Percentiles rank a stretch among this genome's conserved stretches.
Conservation (phyloP, 495 filamentous ascomycete genomes). For the Staphylotrichum tortipilum region DNA sequence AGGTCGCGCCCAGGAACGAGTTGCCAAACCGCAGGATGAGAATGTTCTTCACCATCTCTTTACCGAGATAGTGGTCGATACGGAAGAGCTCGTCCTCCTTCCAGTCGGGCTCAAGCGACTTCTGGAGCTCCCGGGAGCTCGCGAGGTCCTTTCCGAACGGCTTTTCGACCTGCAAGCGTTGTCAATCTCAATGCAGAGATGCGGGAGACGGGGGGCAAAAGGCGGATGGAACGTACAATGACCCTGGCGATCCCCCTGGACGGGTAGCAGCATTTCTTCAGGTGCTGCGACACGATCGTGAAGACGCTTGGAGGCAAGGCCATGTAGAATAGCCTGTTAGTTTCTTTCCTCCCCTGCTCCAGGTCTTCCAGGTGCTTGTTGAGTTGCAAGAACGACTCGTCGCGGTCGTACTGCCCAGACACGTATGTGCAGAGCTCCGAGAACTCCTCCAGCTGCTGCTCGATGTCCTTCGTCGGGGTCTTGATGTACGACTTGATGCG, state of each 20-base stretch:
- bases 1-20: constrained; percentile 97
- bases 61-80: constrained; percentile 98
- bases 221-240: constrained; percentile 63
- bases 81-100: constrained; percentile 99
- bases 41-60: constrained; percentile 99
- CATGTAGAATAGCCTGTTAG: constrained; percentile 98
- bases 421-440: constrained; percentile 82
- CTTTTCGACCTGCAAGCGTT: constrained; percentile 77
- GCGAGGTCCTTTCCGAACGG: constrained; percentile 95
- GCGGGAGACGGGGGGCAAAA: too few species aligned
- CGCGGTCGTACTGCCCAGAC: constrained; percentile 94
- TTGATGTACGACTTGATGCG: constrained; percentile 98
- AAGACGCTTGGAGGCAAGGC: constrained; percentile 96
- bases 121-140: constrained; percentile 90
- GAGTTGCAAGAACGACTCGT: constrained; percentile 85
- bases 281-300: constrained; percentile 89
- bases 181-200: constrained; percentile 1
- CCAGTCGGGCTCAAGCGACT: constrained; percentile 95
- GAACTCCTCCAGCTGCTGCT: constrained; percentile 89
- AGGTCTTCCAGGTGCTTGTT: constrained; percentile 83
- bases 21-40: constrained; percentile 97
- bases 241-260: constrained; percentile 79
- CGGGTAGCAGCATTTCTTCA: constrained; percentile 96
- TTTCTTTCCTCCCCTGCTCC: constrained; percentile 73
- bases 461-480: constrained; percentile 94